Evolutionary conservation across 768 basidiomycete genomes (phyloP).

Genomic region (Auricularia sp.): DNA sequence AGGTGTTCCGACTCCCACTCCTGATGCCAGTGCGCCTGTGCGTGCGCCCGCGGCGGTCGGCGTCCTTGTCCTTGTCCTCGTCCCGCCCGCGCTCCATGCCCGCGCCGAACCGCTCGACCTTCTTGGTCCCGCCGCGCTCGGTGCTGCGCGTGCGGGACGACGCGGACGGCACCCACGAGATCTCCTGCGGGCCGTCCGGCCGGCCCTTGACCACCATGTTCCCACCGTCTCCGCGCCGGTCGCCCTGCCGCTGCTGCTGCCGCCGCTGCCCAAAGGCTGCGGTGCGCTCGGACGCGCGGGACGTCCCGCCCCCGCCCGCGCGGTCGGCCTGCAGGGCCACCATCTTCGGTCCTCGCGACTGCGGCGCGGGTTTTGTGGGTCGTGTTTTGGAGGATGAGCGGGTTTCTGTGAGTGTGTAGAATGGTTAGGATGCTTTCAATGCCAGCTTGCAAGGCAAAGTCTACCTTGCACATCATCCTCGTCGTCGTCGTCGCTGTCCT

Average conservation of each 20-base stretch:
- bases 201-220: constrained; percentile 9
- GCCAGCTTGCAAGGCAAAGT: neutral
- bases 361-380: neutral
- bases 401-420: neutral
- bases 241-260: constrained; percentile 30
- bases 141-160: constrained; percentile 27
- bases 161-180: constrained; percentile 66
- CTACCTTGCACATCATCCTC: constrained; percentile 11
- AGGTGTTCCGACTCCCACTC: constrained; percentile 86
- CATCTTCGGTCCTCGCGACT: neutral
- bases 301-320: neutral
- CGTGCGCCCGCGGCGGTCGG: constrained; percentile 68
- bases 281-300: neutral
- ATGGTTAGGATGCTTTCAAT: neutral
- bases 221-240: constrained; percentile 23
- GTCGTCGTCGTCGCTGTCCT: constrained; percentile 14
- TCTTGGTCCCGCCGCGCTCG: constrained; percentile 36
- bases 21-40: constrained; percentile 68
- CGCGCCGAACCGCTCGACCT: constrained; percentile 63
- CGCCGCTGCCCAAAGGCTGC: constrained; percentile 9
- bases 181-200: constrained; percentile 64
- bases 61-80: constrained; percentile 43
- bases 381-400: neutral
- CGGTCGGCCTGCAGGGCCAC: neutral
- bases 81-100: constrained; percentile 78